Evolutionary conservation across 805 yeast species (phyloP).

Genomic region (Wickerhamomyces ciferrii): DNA sequence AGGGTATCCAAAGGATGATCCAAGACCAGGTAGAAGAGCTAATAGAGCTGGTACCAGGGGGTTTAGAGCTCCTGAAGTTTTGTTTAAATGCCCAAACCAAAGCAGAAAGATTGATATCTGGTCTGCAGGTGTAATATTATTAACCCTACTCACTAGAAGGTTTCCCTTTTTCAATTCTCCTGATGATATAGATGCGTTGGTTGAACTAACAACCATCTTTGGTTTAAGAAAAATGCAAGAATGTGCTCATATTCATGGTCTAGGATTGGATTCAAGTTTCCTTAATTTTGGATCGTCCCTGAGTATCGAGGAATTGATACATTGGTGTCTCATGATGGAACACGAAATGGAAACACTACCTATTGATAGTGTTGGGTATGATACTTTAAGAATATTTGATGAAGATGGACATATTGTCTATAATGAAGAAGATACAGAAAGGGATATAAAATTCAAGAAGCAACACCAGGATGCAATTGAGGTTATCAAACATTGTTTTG

Average conservation of each 20-base stretch:
- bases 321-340: constrained; percentile 39
- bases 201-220: constrained; percentile 78
- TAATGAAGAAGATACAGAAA: constrained; percentile 3
- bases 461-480: constrained; percentile 18
- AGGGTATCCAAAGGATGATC: constrained; percentile 86
- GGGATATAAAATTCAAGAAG: constrained; percentile 4
- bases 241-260: constrained; percentile 82
- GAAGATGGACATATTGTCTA: constrained; percentile 4
- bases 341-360: constrained; percentile 58
- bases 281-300: constrained; percentile 35
- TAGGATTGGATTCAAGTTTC: constrained; percentile 69
- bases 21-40: constrained; percentile 84
- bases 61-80: constrained; percentile 79
- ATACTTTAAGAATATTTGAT: constrained; percentile 41
- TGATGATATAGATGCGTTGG: constrained; percentile 87
- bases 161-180: constrained; percentile 93
- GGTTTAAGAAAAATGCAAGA: constrained; percentile 69
- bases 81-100: constrained; percentile 41
- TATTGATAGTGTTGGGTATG: constrained; percentile 65
- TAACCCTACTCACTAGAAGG: constrained; percentile 71
- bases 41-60: constrained; percentile 95
- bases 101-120: constrained; percentile 75
- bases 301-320: constrained; percentile 31
- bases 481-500: constrained; percentile 45
- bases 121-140: constrained; percentile 76